Base-by-base conservation (phyloP, 2,329 filamentous ascomycete genomes). In the Paecilomyces niveus region DNA sequence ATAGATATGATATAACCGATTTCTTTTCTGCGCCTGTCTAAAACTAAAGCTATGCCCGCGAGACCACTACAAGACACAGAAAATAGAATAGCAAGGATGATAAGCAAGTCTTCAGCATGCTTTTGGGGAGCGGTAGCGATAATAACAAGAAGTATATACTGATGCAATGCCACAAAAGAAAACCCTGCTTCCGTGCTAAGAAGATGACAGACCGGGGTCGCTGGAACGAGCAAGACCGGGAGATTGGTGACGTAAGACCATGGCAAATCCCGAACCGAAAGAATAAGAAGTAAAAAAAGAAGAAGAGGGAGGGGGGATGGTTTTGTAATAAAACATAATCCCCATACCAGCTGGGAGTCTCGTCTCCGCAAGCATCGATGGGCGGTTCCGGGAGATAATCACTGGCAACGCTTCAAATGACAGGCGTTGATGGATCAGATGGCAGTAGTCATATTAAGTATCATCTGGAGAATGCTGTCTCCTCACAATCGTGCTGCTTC, bases 221-320 rank as follows among this genome's bases (percentile, higher is more conserved):
- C 53, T 54, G 10, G 15, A 54, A 35, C 26, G 53, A 24, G 31
- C 11, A 39, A 50, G 26, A 39, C 22, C 22, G 39, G 31, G 33
- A 22, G 22, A 39, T 11, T 55, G 31, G 24, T n/a, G 18, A 45
- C 22, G 15, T 13, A n/a, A 45, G 8, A 9, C 39, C 39, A 45
- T 18, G 39, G 39, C 39, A 45, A 8, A 45, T 45, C 39, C 39
- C 39, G 39, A 18, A 45, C 39, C 39, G 54, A 49, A 55, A 24
- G n/a, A 39, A 49, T 21, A 35, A 49, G 33, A 59, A 53, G 56
- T 26, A 54, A 56, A 53, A 53, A 31, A 57, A 22, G 21, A 22
- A 51, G n/a, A 53, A 45, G 54, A 22, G 45, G 24, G 33, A 53
- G 15, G 33, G 11, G 11, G 18, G 21, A 29, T 31, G 57, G 31